A percentile compares a stretch with the other conserved stretches of the same genome.
These are phyloP conservation scores for Quercus berberidifolia DNA, from an alignment of 306 rosid species.

Conservation along the genomic window DNA sequence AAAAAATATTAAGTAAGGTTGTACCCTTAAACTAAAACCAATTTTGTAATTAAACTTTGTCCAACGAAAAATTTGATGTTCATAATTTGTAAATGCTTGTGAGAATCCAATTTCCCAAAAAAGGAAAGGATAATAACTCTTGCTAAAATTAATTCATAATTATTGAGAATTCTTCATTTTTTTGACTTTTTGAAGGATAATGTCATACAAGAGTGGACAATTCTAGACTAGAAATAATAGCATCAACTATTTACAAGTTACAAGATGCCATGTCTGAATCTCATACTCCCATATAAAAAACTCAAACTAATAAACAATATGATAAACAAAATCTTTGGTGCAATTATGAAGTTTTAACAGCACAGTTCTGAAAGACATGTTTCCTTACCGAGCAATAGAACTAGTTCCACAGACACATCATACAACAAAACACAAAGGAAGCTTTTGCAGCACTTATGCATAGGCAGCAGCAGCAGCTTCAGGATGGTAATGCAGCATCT, in stretches of 20 bases:
- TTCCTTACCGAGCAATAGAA: constrained; percentile 1
- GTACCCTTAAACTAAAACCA: too few species aligned
- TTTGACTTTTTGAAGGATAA: neutral
- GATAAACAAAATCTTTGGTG: constrained; percentile 24
- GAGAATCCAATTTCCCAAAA: neutral
- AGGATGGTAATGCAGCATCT: constrained; percentile 78
- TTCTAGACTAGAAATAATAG: constrained; percentile 11
- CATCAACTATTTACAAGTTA: constrained; percentile 43
- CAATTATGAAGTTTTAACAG: constrained; percentile 20
- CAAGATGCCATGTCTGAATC: constrained; percentile 17
- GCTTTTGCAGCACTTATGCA: constrained; percentile 21
- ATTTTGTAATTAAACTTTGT: too few species aligned
- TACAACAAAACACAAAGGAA: constrained; percentile 7
- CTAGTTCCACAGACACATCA: constrained; percentile 7
- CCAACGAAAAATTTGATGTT: neutral
- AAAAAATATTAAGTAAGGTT: too few species aligned
- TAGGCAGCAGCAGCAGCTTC: constrained; percentile 38
- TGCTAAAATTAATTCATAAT: neutral
- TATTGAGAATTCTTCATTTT: neutral
- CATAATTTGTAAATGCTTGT: neutral
- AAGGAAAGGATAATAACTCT: neutral
- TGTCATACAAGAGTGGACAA: constrained; percentile 9
- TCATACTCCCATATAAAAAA: constrained; percentile 2
- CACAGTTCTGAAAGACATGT: constrained; percentile 17
- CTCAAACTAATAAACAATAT: constrained; percentile 4